These are phyloP conservation scores for Dendrobium officinale DNA, from an alignment of 106 monocot genomes.

Conservation along the genomic window DNA sequence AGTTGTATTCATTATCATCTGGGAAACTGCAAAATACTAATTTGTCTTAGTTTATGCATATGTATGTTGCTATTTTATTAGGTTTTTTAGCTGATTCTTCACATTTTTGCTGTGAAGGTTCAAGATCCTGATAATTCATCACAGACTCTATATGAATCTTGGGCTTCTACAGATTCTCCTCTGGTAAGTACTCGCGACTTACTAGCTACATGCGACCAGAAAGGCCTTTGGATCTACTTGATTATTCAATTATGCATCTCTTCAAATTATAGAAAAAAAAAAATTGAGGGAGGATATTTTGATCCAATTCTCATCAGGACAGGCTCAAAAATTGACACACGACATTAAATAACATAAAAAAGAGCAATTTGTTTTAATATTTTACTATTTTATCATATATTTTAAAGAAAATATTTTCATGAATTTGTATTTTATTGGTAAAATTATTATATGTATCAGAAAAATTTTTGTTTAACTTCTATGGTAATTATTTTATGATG, in stretches of 20 bases:
- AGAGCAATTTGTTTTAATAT: too few relatives aligned
- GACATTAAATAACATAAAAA: too few relatives aligned
- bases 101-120: conserved; percentile 41
- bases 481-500: too few relatives aligned
- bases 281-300: too few relatives aligned
- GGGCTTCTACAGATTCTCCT: conserved; percentile 40
- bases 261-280: not conserved
- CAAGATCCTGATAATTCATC: conserved; percentile 75
- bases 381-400: too few relatives aligned
- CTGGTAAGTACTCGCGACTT: conserved; percentile 22
- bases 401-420: too few relatives aligned
- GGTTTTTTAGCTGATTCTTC: not conserved
- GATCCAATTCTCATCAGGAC: too few relatives aligned
- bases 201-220: not conserved
- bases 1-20: not conserved
- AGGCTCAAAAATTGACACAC: too few relatives aligned
- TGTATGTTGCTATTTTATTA: not conserved
- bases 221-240: not conserved
- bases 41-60: not conserved
- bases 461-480: too few relatives aligned
- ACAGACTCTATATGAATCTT: conserved; percentile 60
- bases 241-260: not conserved
- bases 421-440: too few relatives aligned
- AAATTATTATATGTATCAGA: too few relatives aligned
- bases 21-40: too few relatives aligned